Conservation (phyloP, 2,329 filamentous ascomycete species). For the Sporothrix curviconia region DNA sequence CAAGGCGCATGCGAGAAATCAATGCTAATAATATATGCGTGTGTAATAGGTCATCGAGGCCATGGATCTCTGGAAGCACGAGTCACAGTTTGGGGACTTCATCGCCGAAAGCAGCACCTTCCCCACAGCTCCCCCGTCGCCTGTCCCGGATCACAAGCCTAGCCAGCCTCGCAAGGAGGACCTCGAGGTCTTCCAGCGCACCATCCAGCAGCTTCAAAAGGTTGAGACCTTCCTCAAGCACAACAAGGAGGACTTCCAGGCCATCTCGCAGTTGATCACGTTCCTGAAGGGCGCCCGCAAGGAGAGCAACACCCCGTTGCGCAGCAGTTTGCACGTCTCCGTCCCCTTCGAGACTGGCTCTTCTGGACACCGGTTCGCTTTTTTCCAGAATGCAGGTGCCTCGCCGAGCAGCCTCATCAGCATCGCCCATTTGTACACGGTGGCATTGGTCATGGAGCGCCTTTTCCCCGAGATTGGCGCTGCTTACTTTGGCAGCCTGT, state of each 20-base stretch:
- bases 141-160: constrained; percentile 53
- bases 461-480: constrained; percentile 88
- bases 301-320: constrained; percentile 64
- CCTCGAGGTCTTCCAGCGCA: constrained; percentile 59
- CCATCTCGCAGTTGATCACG: constrained; percentile 61
- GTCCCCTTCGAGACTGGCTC: constrained; percentile 82
- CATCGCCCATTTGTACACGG: constrained; percentile 85
- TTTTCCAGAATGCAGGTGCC: constrained; percentile 66
- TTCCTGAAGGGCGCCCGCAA: constrained; percentile 68
- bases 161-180: constrained; percentile 63
- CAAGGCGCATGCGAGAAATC: background rate
- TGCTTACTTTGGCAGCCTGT: constrained; percentile 77
- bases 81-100: constrained; percentile 78
- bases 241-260: constrained; percentile 61
- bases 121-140: constrained; percentile 58
- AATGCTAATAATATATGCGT: constrained; percentile 8
- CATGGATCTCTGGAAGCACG: constrained; percentile 87
- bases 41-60: constrained; percentile 68
- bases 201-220: constrained; percentile 59
- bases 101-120: constrained; percentile 73
- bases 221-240: constrained; percentile 63
- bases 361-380: constrained; percentile 91
- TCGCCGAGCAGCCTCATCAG: constrained; percentile 75
- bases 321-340: constrained; percentile 84
- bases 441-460: constrained; percentile 79